A percentile compares a stretch with the other conserved stretches of the same genome.
These are phyloP conservation scores for Peronospora belbahrii DNA, from an alignment of 352 stramenopile genomes.

Conservation along the genomic window DNA sequence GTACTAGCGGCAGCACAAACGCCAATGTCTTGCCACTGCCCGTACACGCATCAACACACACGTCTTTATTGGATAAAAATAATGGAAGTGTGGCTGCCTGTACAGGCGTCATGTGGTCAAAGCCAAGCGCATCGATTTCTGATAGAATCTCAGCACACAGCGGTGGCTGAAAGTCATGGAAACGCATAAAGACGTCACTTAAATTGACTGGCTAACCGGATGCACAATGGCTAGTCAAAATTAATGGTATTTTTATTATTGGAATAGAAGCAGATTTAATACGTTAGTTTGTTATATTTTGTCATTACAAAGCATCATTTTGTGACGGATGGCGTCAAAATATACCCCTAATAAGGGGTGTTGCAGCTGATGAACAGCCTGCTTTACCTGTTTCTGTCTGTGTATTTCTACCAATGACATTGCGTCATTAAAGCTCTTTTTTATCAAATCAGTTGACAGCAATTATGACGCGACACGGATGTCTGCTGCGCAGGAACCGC, in stretches of 20 bases:
- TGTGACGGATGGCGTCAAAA: no score
- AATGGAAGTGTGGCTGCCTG: constrained; percentile 87
- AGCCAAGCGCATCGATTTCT: constrained; percentile 72
- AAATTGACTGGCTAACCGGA: no score
- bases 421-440: constrained; percentile 14
- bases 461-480: constrained; percentile 15
- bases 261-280: no score
- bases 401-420: constrained; percentile 23
- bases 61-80: constrained; percentile 91
- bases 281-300: no score
- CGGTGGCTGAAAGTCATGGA: constrained; percentile 74
- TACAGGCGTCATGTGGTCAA: constrained; percentile 88
- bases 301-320: no score
- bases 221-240: no score
- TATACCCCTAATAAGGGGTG: no score
- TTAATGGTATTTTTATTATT: no score
- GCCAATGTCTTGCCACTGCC: constrained; percentile 93
- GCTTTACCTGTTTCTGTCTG: no score
- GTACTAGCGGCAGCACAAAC: constrained; percentile 91
- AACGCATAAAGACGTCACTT: no score
- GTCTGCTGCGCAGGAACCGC: constrained; percentile 9
- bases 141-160: constrained; percentile 65
- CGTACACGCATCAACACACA: constrained; percentile 92
- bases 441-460: constrained; percentile 20
- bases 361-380: no score